Evolutionary conservation across 2,329 filamentous ascomycete species (phyloP).

Genomic region (Aspergillus sp.): DNA sequence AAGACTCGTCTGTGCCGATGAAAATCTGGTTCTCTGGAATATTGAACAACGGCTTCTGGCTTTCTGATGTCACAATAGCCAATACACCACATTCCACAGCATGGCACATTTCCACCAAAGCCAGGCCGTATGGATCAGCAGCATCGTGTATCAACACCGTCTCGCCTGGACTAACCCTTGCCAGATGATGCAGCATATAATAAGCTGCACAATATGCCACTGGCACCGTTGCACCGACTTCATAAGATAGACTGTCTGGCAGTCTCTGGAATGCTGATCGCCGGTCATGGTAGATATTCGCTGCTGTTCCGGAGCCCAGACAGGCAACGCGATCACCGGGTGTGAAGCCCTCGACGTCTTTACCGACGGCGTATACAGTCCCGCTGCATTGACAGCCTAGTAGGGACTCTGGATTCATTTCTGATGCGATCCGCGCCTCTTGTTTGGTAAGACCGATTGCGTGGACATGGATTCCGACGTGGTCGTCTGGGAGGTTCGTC

Average conservation of each 20-base stretch:
- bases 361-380: constrained; percentile 13
- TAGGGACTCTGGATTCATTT: neutral
- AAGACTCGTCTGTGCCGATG: constrained; percentile 1
- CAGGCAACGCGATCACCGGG: constrained; percentile 21
- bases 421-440: constrained; percentile 12
- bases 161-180: constrained; percentile 12
- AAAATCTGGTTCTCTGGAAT: constrained; percentile 12
- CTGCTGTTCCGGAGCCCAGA: constrained; percentile 11
- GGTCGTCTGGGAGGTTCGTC: constrained; percentile 7
- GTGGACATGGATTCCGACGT: constrained; percentile 29
- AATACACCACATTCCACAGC: constrained; percentile 5
- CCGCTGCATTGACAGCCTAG: constrained; percentile 16
- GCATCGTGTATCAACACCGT: constrained; percentile 26
- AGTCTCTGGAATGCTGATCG: constrained; percentile 17
- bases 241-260: constrained; percentile 12
- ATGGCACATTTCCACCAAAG: constrained; percentile 14
- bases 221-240: constrained; percentile 18
- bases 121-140: constrained; percentile 15
- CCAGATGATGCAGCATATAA: constrained; percentile 14
- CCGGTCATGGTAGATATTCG: constrained; percentile 11
- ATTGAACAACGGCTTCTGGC: constrained; percentile 5
- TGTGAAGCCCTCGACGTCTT: constrained; percentile 6
- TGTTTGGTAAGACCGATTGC: constrained; percentile 24
- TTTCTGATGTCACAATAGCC: constrained; percentile 7
- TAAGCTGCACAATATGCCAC: constrained; percentile 17